These are phyloP conservation scores for Alternaria sp. DNA, from an alignment of 2,329 filamentous ascomycete genomes.

Conservation along the genomic window DNA sequence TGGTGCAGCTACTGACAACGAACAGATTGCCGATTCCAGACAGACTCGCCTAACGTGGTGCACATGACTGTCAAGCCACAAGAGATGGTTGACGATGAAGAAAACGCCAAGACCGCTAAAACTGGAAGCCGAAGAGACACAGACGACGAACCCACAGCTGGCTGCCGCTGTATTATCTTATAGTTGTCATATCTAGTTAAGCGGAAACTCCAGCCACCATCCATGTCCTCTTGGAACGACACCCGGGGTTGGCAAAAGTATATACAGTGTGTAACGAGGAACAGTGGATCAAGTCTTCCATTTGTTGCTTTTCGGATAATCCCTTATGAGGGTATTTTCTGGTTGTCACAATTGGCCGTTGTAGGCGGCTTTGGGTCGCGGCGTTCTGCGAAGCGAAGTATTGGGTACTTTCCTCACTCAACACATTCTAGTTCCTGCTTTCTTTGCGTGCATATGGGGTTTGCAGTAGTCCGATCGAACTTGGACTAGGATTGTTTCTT, in stretches of 20 bases:
- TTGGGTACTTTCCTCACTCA: conserved; percentile 9
- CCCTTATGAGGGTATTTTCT: conserved; percentile 2
- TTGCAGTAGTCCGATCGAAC: conserved; percentile 6
- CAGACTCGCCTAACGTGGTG: conserved; percentile 81
- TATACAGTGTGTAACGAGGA: conserved; percentile 1
- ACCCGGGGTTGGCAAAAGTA: conserved; percentile 7
- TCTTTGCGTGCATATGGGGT: conserved; percentile 27
- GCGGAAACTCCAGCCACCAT: conserved; percentile 7
- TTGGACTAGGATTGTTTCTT: conserved; percentile 15
- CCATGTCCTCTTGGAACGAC: conserved; percentile 3
- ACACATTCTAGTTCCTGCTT: conserved; percentile 13
- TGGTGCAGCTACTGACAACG: conserved; percentile 20
- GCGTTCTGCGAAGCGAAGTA: conserved; percentile 13
- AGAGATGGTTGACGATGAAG: conserved; percentile 82
- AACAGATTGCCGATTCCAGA: conserved; percentile 79
- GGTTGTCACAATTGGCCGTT: conserved; percentile 13
- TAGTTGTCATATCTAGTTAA: conserved; percentile 44
- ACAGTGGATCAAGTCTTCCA: background rate
- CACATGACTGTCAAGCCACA: conserved; percentile 93
- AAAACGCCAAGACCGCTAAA: conserved; percentile 74
- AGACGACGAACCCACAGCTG: conserved; percentile 63
- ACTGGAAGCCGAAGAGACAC: conserved; percentile 60
- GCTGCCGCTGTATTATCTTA: conserved; percentile 72
- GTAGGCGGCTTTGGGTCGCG: conserved; percentile 10
- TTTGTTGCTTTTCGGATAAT: background rate